These are phyloP conservation scores for Monosporozyma unispora DNA, from an alignment of 805 yeast genomes.

Conservation along the genomic window DNA sequence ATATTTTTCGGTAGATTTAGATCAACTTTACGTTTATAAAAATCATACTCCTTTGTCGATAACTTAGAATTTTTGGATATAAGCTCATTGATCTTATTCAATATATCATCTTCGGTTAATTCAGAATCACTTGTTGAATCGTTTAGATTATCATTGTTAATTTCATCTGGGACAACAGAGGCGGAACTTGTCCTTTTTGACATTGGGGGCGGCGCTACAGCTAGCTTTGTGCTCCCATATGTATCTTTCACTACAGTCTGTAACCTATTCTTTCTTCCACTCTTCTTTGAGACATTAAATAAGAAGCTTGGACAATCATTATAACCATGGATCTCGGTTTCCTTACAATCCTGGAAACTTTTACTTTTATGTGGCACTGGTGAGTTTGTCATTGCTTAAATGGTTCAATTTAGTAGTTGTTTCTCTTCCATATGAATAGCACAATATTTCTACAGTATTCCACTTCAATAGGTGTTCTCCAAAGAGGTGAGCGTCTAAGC, in stretches of 20 bases:
- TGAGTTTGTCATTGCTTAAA: background rate
- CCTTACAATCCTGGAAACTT: slow-evolving; percentile 34
- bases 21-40: slow-evolving; percentile 36
- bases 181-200: background rate
- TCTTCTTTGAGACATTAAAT: slow-evolving; percentile 17
- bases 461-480: too few relatives aligned
- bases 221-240: slow-evolving; percentile 14
- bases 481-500: too few relatives aligned
- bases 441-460: too few relatives aligned
- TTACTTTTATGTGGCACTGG: slow-evolving; percentile 3
- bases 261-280: slow-evolving; percentile 3
- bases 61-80: slow-evolving; percentile 27
- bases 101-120: slow-evolving; percentile 12
- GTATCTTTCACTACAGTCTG: slow-evolving; percentile 10
- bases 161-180: background rate
- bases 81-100: slow-evolving; percentile 18
- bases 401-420: too few relatives aligned
- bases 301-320: slow-evolving; percentile 36
- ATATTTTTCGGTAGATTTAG: slow-evolving; percentile 22
- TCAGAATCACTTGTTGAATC: slow-evolving; percentile 1
- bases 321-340: slow-evolving; percentile 35
- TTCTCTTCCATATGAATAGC: too few relatives aligned
- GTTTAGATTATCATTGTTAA: slow-evolving; percentile 2
- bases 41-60: slow-evolving; percentile 35
- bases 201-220: slow-evolving; percentile 19